A percentile compares a stretch with the other conserved stretches of the same genome.
These are phyloP conservation scores for Plasmodium cynomolgi DNA, from an alignment of 169 alveolate genomes.

Conservation along the genomic window DNA sequence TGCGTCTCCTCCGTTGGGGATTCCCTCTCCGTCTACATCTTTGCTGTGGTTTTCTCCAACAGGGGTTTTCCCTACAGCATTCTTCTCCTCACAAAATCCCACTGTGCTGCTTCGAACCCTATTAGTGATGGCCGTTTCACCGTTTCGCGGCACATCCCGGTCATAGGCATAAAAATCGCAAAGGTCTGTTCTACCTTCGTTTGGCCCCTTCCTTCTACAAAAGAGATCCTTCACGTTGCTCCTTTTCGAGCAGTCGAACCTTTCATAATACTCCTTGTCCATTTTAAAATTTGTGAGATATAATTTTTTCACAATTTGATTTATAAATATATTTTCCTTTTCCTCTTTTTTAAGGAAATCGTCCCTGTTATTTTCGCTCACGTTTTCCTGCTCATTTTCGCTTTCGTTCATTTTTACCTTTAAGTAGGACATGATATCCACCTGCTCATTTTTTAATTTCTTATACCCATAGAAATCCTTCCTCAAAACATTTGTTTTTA, in stretches of 20 bases:
- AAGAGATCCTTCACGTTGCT: conserved; percentile 15
- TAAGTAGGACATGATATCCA: conserved; percentile 53
- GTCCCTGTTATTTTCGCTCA: conserved; percentile 31
- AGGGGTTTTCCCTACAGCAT: neutral
- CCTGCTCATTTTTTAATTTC: conserved; percentile 40
- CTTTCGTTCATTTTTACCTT: conserved; percentile 68
- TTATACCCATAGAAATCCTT: conserved; percentile 53
- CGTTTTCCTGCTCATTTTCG: conserved; percentile 41
- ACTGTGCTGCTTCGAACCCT: neutral
- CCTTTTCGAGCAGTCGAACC: conserved; percentile 18
- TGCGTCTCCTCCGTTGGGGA: neutral
- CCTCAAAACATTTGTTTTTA: conserved; percentile 29
- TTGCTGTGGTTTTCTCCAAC: neutral
- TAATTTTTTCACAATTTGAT: conserved; percentile 60
- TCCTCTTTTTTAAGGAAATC: conserved; percentile 44
- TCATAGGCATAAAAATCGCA: neutral
- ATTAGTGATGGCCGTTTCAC: neutral
- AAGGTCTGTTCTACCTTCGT: neutral
- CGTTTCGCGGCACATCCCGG: neutral
- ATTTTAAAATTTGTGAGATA: conserved; percentile 68
- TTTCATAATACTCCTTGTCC: conserved; percentile 46
- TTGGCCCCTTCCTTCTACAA: neutral
- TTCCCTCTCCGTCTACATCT: neutral
- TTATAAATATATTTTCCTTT: conserved; percentile 51
- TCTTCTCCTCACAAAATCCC: neutral